phyloP scores from a whole-genome alignment of 2,329 filamentous ascomycete species.

The Acrodontium crateriforme region DNA sequence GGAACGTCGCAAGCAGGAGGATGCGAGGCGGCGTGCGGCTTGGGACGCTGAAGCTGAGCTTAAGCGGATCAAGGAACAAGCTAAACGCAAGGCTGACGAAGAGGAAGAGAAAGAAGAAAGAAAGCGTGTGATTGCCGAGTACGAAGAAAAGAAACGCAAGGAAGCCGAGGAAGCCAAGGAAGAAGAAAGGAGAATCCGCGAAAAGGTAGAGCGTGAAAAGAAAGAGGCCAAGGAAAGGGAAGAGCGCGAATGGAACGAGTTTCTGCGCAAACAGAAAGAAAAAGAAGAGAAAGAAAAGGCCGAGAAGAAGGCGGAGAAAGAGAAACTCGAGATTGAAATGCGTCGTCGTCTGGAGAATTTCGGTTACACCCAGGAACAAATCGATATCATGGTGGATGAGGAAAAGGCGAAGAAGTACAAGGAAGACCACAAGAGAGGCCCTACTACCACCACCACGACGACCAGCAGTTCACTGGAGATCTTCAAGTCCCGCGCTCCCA shows the following conservation, averaged over 20 bases:
- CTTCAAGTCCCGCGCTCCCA: conserved; percentile 17
- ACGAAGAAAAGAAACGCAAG: conserved; percentile 17
- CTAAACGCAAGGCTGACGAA: conserved; percentile 17
- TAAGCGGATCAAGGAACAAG: conserved; percentile 16
- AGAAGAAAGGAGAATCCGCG: conserved; percentile 27
- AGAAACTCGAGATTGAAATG: conserved; percentile 31
- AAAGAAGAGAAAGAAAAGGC: conserved; percentile 28
- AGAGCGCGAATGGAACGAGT: conserved; percentile 26
- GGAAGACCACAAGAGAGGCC: conserved; percentile 7
- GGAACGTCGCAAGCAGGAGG: conserved; percentile 22
- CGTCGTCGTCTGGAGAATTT: conserved; percentile 29
- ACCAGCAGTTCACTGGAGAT: conserved; percentile 10
- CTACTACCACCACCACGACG: conserved; percentile 10
- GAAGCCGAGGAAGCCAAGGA: conserved; percentile 25
- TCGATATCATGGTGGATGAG: conserved; percentile 34
- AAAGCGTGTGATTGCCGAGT: conserved; percentile 15
- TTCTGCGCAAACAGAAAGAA: conserved; percentile 26
- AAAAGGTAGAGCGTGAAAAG: conserved; percentile 24
- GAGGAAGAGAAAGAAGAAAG: conserved; percentile 18
- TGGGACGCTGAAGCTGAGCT: conserved; percentile 24
- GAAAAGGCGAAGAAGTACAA: conserved; percentile 28
- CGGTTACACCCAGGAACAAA: conserved; percentile 34
- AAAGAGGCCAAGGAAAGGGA: conserved; percentile 27
- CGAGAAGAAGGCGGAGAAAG: conserved; percentile 21
- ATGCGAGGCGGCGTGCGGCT: conserved; percentile 20